Evolutionary conservation across 164 flowering plant genomes (phyloP).

Genomic region (Aristolochia contorta): DNA sequence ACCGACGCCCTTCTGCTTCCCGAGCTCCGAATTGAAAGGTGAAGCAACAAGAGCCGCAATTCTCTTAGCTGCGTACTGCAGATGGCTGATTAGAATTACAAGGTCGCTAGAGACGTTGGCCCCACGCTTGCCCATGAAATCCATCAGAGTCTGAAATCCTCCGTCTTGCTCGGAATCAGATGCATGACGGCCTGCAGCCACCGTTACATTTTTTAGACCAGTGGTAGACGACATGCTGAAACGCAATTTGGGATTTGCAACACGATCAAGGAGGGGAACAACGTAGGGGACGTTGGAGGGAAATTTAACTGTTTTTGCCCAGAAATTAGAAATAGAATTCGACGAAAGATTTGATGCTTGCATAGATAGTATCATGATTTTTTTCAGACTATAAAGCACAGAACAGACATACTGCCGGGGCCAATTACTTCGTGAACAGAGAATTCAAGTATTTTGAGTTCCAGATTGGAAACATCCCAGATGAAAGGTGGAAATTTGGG

Average conservation of each 20-base stretch:
- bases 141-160: conserved; percentile 46
- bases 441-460: no score
- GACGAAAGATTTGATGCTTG: conserved; percentile 13
- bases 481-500: no score
- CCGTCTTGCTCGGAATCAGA: conserved; percentile 1
- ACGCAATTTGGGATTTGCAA: neutral
- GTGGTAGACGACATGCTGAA: conserved; percentile 26
- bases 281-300: conserved; percentile 15
- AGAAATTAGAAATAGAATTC: neutral
- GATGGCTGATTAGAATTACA: conserved; percentile 53
- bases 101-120: conserved; percentile 64
- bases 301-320: neutral
- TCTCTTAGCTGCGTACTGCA: conserved; percentile 83
- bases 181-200: neutral
- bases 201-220: neutral
- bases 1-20: conserved; percentile 17
- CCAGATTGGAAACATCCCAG: no score
- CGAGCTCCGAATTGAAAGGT: conserved; percentile 56
- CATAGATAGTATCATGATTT: conserved; percentile 3
- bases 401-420: no score
- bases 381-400: no score
- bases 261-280: conserved; percentile 13
- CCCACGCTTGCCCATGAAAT: conserved; percentile 60
- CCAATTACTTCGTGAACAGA: no score
- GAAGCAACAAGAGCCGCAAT: conserved; percentile 88